These are phyloP conservation scores for Stevia rebaudiana DNA, from an alignment of 140 eudicot genomes.

Conservation along the genomic window DNA sequence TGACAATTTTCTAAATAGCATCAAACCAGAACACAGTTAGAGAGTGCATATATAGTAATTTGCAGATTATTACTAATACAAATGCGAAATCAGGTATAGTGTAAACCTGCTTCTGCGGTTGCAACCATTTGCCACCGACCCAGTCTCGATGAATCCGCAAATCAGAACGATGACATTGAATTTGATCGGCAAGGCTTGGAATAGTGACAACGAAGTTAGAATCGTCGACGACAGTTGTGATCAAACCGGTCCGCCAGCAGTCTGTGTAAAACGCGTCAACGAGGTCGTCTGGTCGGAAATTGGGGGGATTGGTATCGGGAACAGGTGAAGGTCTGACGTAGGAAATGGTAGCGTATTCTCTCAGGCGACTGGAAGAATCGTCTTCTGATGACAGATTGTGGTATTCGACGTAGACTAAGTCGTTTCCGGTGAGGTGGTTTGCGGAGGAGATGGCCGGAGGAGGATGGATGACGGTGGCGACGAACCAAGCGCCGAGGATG, in stretches of 20 bases:
- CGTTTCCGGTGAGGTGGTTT: constrained; percentile 1
- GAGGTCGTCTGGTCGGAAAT: constrained; percentile 47
- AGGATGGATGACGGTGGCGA: constrained; percentile 46
- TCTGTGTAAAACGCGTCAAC: constrained; percentile 67
- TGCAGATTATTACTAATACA: neutral
- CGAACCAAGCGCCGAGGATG: constrained; percentile 42
- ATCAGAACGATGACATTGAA: constrained; percentile 32
- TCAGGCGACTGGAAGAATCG: constrained; percentile 33
- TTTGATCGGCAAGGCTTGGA: constrained; percentile 39
- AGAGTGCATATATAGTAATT: neutral
- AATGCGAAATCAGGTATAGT: neutral
- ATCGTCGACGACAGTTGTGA: constrained; percentile 29
- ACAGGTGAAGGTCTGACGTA: constrained; percentile 51
- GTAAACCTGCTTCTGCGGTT: constrained; percentile 52
- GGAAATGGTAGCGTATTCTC: constrained; percentile 41
- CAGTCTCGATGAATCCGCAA: constrained; percentile 57
- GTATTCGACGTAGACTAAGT: constrained; percentile 46
- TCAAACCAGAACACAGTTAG: neutral
- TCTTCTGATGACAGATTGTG: constrained; percentile 29
- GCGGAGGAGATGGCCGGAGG: constrained; percentile 12
- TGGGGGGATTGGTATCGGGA: neutral
- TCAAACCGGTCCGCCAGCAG: constrained; percentile 85
- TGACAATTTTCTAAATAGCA: too few species aligned
- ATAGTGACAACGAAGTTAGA: constrained; percentile 39
- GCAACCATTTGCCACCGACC: constrained; percentile 61